phyloP scores from a whole-genome alignment of 2,329 filamentous ascomycete genomes.

The Immersiporthe knoxdaviesiana region DNA sequence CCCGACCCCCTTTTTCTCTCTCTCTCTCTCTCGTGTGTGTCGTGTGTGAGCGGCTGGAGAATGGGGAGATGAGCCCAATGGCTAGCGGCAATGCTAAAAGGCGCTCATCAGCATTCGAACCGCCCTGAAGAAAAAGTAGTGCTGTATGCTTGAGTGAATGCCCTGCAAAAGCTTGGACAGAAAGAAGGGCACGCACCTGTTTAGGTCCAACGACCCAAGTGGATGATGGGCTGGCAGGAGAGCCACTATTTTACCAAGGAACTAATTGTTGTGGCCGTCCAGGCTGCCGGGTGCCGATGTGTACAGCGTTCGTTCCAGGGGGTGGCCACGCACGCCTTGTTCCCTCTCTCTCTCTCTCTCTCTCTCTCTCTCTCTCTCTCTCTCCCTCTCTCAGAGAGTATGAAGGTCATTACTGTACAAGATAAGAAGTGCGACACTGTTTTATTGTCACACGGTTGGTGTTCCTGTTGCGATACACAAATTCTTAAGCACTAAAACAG shows the following conservation, averaged over 20 bases:
- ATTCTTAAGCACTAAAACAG: neutral
- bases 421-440: neutral
- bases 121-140: neutral
- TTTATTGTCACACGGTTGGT: neutral
- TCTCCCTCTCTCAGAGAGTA: neutral
- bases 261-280: conserved; percentile 8
- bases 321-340: conserved; percentile 12
- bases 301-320: neutral
- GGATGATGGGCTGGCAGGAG: neutral
- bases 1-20: neutral
- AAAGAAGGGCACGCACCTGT: neutral
- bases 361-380: too few relatives aligned
- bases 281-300: conserved; percentile 25
- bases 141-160: neutral
- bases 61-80: neutral
- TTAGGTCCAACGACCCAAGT: neutral
- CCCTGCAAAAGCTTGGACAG: neutral
- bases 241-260: conserved; percentile 10
- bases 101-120: neutral
- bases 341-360: too few relatives aligned
- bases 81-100: neutral
- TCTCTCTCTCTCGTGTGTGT: too few relatives aligned
- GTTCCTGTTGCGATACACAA: neutral
- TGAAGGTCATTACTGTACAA: neutral
- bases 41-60: neutral